Conservation (phyloP, 257 asterid species). For the Solanum stenotomum region DNA sequence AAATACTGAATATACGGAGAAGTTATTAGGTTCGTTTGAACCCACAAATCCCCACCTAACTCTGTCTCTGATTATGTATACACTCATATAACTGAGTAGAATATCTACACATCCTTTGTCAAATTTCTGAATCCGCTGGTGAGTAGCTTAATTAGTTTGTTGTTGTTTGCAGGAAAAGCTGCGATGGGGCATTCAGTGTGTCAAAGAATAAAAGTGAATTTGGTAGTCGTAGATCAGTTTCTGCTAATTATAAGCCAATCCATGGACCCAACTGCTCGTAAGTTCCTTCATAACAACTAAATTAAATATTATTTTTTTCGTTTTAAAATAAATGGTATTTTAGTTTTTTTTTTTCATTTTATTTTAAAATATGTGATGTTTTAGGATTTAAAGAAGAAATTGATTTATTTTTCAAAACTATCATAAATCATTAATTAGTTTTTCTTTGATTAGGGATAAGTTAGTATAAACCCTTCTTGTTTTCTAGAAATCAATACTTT, state of each 20-base stretch:
- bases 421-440: background rate
- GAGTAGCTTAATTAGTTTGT: background rate
- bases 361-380: background rate
- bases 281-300: conserved; percentile 14
- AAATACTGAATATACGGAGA: no score
- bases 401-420: background rate
- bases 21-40: no score
- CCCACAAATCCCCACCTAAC: accelerated
- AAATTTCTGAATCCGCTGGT: no score
- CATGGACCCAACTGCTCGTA: conserved; percentile 73
- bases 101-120: no score
- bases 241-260: conserved; percentile 39
- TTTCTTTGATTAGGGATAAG: background rate
- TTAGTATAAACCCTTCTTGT: background rate
- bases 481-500: background rate
- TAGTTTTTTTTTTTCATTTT: background rate
- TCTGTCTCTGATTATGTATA: accelerated
- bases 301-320: background rate
- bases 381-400: background rate
- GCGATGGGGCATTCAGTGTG: conserved; percentile 52
- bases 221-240: conserved; percentile 19
- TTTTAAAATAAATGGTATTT: background rate
- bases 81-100: no score
- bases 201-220: conserved; percentile 36
- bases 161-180: conserved; percentile 37